Evolutionary conservation across 257 asterid genomes (phyloP), one percentile per base, ranked within the genome.

Genomic region (Paulownia fortunei): DNA sequence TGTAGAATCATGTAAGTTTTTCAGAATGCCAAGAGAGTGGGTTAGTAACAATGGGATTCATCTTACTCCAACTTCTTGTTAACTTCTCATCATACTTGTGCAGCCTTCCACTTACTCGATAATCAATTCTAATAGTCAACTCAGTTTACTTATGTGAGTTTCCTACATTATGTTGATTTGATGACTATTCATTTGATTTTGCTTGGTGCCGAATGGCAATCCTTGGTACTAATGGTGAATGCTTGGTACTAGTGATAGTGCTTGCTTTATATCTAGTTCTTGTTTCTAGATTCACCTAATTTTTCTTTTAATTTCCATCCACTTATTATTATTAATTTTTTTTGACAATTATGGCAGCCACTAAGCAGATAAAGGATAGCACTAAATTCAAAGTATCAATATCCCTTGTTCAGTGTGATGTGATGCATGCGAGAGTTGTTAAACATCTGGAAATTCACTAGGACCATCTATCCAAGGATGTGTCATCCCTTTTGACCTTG

Each of bases 381-480:
- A 23, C 19, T 71, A 16, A 47, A 30, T 12, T 51, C 51, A 32
- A 49, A 27, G n/a, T 24, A 46, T 21, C 60, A 26, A 11, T 67
- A 34, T 56, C 69, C 51, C 62, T 67, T 67, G 18, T 27, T 44
- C 23, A 39, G 8, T 46, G 41, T 41, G 30, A 76, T 39, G 5
- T 23, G 64, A 64, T 68, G 27, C 61, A 69, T 30, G 67, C 19
- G 21, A 8, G 64, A 78, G 51, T 58, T 41, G 52, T 46, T 69
- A 23, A 69, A n/a, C 70, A 77, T 44, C 47, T 69, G 36, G 63
- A 18, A 37, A 36, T 11, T 13, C 13, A 42, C 59, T 12, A 3
- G 69, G 60, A 69, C 59, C 26, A 68, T 67, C 21, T 18, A 41
- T 69, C 6, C 72, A 59, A 59, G 76, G 62, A 60, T 60, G 72